Evolutionary conservation across 768 basidiomycete species (phyloP), one percentile per base, ranked within the genome.

Genomic region (Russula emetica): DNA sequence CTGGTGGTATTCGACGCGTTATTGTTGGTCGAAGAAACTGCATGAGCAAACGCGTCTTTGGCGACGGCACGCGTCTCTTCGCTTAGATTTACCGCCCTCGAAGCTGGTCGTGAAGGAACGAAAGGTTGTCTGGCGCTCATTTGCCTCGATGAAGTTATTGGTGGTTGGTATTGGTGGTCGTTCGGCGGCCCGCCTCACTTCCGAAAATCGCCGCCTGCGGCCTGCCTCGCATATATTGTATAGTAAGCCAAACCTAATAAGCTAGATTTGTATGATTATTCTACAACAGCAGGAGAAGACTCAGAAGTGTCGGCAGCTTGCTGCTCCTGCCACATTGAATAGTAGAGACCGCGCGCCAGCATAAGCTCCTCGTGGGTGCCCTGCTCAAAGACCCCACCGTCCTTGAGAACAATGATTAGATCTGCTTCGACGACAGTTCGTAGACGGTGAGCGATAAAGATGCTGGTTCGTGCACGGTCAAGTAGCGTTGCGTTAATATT

Each of bases 401-500:
- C 90, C 71, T 84, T 86, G 55, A 99, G 81, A 14, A 98, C 95
- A 54, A 99, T 90, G 73, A 98, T 98, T 16, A 94, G 75, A 72
- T 99, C 96, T n/a, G 94, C 85, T 74, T 96, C 94, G 28, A 94
- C 85, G 22, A 97, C 84, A 0, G 94, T 96, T 47, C 92, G 84
- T 50, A 99, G 76, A 57, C 92, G 81, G 74, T 99, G 97, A 0
- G 97, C 97, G 63, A 99, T 95, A 72, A 99, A 99, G 66, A 99
- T 91, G 66, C 92, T 94, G 32, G 97, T 99, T 51, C 94, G 83
- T 5, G 83, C 79, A 68, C 88, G 87, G 67, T 88, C 85, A 38
- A 89, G 76, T 38, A 98, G 77, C 0, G 85, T 86, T 22, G 75
- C 78, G 70, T 98, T 90, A 75, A 99, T 90, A 71, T 96, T 97